These are phyloP conservation scores for Yamadazyma mexicana DNA, from an alignment of 1,139 yeast species.

Conservation along the genomic window DNA sequence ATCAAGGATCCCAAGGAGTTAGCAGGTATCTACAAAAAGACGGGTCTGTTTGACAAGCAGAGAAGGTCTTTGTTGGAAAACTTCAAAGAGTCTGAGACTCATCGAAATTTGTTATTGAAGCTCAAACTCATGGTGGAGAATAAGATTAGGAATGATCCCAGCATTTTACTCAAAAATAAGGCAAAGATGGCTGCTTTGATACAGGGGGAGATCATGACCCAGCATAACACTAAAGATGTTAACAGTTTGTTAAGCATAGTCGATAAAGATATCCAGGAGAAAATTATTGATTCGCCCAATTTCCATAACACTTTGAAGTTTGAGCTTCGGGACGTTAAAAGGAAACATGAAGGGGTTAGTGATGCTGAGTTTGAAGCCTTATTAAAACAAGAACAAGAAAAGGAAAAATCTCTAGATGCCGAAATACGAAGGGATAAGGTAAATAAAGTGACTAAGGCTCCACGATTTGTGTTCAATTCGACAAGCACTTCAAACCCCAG, in stretches of 20 bases:
- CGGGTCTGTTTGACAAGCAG: conserved; percentile 51
- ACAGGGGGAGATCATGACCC: conserved; percentile 47
- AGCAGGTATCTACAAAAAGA: conserved; percentile 46
- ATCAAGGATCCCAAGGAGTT: conserved; percentile 40
- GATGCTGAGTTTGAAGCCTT: conserved; percentile 41
- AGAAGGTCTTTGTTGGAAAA: conserved; percentile 44
- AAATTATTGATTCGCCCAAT: conserved; percentile 44
- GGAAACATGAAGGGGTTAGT: conserved; percentile 35
- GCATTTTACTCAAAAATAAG: conserved; percentile 47
- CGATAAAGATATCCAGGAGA: conserved; percentile 48
- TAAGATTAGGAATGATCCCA: conserved; percentile 51
- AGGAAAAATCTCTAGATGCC: neutral
- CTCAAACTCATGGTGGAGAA: conserved; percentile 45
- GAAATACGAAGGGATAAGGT: neutral
- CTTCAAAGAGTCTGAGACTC: conserved; percentile 46
- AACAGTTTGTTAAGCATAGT: conserved; percentile 35
- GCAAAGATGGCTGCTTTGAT: conserved; percentile 56
- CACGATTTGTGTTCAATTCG: conserved; percentile 17
- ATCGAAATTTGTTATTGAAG: conserved; percentile 40
- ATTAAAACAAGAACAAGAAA: conserved; percentile 17
- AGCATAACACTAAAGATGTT: conserved; percentile 13
- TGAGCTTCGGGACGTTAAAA: conserved; percentile 37
- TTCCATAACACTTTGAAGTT: conserved; percentile 33
- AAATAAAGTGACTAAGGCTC: conserved; percentile 25
- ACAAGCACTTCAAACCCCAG: neutral